These are phyloP conservation scores for Debaryomyces fabryi DNA, from an alignment of 1,139 yeast species.

Conservation along the genomic window DNA sequence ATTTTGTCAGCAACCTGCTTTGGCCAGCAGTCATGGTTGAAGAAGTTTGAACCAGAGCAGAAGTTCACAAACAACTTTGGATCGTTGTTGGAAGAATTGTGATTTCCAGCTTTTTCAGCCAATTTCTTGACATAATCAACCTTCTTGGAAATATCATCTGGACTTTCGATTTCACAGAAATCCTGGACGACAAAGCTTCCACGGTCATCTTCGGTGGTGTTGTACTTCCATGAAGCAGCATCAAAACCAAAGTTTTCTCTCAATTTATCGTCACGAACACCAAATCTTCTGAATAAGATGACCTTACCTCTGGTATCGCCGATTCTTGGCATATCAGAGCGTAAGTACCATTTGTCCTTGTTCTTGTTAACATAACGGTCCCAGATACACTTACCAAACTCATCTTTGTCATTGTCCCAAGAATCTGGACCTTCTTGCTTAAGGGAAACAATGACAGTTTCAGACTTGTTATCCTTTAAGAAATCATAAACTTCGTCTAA, in stretches of 20 bases:
- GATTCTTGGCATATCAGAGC: slow-evolving; percentile 56
- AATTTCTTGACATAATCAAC: slow-evolving; percentile 59
- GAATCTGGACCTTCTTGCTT: slow-evolving; percentile 74
- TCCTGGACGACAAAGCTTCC: slow-evolving; percentile 72
- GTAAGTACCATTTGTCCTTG: slow-evolving; percentile 64
- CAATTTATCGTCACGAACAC: slow-evolving; percentile 48
- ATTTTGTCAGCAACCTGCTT: slow-evolving; percentile 61
- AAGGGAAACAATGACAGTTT: slow-evolving; percentile 66
- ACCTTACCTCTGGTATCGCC: slow-evolving; percentile 70
- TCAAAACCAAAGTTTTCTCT: slow-evolving; percentile 60
- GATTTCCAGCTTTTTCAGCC: slow-evolving; percentile 54
- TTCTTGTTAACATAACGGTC: slow-evolving; percentile 54
- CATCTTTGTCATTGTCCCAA: slow-evolving; percentile 66
- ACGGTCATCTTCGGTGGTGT: slow-evolving; percentile 66
- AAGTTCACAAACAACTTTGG: slow-evolving; percentile 71
- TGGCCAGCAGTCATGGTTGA: slow-evolving; percentile 78
- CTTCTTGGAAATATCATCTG: slow-evolving; percentile 60
- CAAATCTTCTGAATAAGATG: slow-evolving; percentile 70
- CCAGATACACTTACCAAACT: slow-evolving; percentile 68
- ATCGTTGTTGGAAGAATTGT: slow-evolving; percentile 47
- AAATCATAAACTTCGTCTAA: slow-evolving; percentile 64
- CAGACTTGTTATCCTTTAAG: slow-evolving; percentile 54
- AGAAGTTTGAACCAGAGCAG: slow-evolving; percentile 75
- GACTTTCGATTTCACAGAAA: slow-evolving; percentile 63
- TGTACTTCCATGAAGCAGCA: slow-evolving; percentile 69